These are phyloP conservation scores for Trichoderma afroharzianum DNA, from an alignment of 2,329 filamentous ascomycete genomes.

Conservation along the genomic window DNA sequence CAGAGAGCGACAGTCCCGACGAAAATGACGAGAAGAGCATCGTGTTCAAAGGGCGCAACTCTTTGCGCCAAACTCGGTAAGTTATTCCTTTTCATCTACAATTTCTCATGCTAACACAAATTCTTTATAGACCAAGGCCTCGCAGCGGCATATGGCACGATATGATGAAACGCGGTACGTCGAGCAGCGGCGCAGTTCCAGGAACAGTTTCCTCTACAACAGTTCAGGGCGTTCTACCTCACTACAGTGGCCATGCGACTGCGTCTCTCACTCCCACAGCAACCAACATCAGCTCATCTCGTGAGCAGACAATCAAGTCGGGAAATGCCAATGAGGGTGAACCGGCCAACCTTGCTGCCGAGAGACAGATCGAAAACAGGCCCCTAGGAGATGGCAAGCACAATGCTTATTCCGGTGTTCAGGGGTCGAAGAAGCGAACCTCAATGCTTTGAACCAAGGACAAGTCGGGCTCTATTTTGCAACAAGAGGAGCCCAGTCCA, in stretches of 20 bases:
- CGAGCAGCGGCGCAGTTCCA: conserved; percentile 44
- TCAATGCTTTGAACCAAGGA: not conserved
- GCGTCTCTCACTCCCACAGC: conserved; percentile 47
- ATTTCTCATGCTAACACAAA: conserved; percentile 17
- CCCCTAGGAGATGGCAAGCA: conserved; percentile 27
- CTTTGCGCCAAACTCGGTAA: conserved; percentile 30
- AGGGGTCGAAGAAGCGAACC: not conserved
- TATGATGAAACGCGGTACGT: conserved; percentile 50
- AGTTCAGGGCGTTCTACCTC: conserved; percentile 52
- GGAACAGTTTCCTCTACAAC: conserved; percentile 51
- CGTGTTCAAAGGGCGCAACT: conserved; percentile 38
- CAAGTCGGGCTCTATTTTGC: not conserved
- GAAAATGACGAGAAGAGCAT: conserved; percentile 34
- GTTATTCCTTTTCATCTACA: conserved; percentile 8
- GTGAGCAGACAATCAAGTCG: conserved; percentile 28
- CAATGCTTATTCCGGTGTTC: conserved; percentile 18
- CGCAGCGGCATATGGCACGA: conserved; percentile 46
- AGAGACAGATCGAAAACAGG: conserved; percentile 45
- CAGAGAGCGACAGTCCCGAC: conserved; percentile 23
- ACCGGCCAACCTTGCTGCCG: conserved; percentile 23
- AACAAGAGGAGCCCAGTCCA: not conserved
- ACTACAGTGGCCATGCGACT: conserved; percentile 50
- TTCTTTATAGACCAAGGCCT: conserved; percentile 35
- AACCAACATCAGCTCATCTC: conserved; percentile 36
- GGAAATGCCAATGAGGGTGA: conserved; percentile 24